Percentiles rank a stretch among this genome's conserved stretches.
Conservation (phyloP, 2,329 filamentous ascomycete species). For the Scedosporium aurantiacum region DNA sequence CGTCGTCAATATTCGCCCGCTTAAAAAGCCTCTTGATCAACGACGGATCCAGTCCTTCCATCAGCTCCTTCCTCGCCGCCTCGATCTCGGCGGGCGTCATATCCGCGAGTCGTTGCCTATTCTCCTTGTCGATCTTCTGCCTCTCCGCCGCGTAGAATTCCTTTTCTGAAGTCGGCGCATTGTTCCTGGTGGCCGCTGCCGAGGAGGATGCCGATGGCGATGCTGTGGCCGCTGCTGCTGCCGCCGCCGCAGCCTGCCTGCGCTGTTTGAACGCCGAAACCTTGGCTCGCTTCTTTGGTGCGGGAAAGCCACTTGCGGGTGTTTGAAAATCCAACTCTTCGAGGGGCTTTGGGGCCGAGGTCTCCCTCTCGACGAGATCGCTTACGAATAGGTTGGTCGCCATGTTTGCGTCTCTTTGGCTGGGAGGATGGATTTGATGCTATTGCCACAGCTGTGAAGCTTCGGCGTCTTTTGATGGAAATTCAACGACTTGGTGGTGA, state of each 20-base stretch:
- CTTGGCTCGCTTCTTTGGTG: constrained; percentile 65
- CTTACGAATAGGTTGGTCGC: not conserved
- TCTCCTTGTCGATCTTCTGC: constrained; percentile 71
- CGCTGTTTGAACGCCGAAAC: constrained; percentile 73
- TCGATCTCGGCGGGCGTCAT: constrained; percentile 81
- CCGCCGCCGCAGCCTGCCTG: constrained; percentile 24
- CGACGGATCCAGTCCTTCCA: constrained; percentile 62
- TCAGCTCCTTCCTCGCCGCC: constrained; percentile 67
- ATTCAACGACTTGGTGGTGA: no score
- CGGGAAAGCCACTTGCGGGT: constrained; percentile 66
- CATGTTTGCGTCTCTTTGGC: not conserved
- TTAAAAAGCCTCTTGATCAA: constrained; percentile 68
- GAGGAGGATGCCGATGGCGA: not conserved
- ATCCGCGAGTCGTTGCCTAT: constrained; percentile 55
- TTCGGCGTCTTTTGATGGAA: not conserved
- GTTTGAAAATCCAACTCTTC: constrained; percentile 45
- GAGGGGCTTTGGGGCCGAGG: constrained; percentile 41
- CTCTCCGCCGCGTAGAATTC: constrained; percentile 17
- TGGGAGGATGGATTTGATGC: not conserved
- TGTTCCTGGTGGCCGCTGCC: constrained; percentile 7
- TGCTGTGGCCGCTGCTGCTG: constrained; percentile 17
- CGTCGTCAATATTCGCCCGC: constrained; percentile 64
- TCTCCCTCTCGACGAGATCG: constrained; percentile 6
- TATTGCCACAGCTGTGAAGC: not conserved
- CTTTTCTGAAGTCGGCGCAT: constrained; percentile 8